These are phyloP conservation scores for Medicago truncatula DNA, from an alignment of 306 rosid species.

Conservation along the genomic window MtrunA17r5.0-ANR NC_053046.1:9318001-9318500, in stretches of 20 bases:
- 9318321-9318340: neutral
- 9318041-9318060: neutral
- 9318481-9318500: neutral
- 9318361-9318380: neutral
- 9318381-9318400: neutral
- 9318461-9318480: neutral
- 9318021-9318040: conserved; percentile 35
- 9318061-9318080: conserved; percentile 28
- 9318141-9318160: conserved; percentile 53
- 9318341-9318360: neutral
- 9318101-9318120: conserved; percentile 33
- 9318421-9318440: neutral
- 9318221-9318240: too few relatives aligned
- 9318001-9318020: neutral
- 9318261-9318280: neutral
- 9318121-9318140: conserved; percentile 40
- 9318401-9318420: neutral
- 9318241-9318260: neutral
- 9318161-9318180: conserved; percentile 36
- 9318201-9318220: neutral
- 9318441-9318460: neutral
- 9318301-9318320: neutral
- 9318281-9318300: too few relatives aligned
- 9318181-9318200: neutral
- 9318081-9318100: conserved; percentile 40